phyloP scores from a whole-genome alignment of 495 filamentous ascomycete species.

The Podospora pseudoanserina region DNA sequence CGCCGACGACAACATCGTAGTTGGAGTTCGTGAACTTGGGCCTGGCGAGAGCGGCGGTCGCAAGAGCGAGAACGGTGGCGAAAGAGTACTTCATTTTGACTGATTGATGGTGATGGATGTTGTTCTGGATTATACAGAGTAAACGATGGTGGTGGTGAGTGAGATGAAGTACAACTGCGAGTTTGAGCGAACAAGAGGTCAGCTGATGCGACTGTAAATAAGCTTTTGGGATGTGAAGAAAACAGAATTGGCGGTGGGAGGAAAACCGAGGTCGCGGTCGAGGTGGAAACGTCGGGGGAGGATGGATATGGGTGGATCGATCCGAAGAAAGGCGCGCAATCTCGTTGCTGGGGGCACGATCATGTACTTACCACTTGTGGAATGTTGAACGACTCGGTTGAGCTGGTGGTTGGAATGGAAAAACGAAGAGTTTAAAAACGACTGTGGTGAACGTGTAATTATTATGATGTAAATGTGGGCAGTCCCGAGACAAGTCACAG shows the following conservation, averaged over 20 bases:
- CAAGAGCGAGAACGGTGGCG: constrained; percentile 35
- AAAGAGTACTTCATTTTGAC: constrained; percentile 46
- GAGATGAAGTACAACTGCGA: constrained; percentile 12
- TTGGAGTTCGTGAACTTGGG: constrained; percentile 40
- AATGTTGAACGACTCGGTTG: constrained; percentile 10
- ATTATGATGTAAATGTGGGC: constrained; percentile 15
- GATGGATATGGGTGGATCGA: constrained; percentile 9
- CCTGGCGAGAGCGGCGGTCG: constrained; percentile 37
- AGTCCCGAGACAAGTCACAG: constrained; percentile 3
- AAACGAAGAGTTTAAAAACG: constrained; percentile 13
- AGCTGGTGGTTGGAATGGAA: constrained; percentile 15
- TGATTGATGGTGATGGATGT: constrained; percentile 2
- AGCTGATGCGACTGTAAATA: neutral
- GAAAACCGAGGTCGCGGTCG: neutral
- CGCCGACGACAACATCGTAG: constrained; percentile 37
- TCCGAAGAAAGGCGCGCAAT: constrained; percentile 3
- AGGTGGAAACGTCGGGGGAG: constrained; percentile 6
- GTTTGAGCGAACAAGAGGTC: neutral
- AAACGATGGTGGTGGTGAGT: constrained; percentile 5
- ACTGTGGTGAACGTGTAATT: constrained; percentile 21
- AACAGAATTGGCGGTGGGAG: neutral
- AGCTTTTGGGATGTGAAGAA: neutral
- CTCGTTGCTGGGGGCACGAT: constrained; percentile 9
- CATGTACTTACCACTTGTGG: neutral
- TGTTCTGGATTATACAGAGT: constrained; percentile 10